Evolutionary conservation across 108 stramenopile genomes (phyloP).

Genomic region (Pseudonitzschia multiseries): DNA sequence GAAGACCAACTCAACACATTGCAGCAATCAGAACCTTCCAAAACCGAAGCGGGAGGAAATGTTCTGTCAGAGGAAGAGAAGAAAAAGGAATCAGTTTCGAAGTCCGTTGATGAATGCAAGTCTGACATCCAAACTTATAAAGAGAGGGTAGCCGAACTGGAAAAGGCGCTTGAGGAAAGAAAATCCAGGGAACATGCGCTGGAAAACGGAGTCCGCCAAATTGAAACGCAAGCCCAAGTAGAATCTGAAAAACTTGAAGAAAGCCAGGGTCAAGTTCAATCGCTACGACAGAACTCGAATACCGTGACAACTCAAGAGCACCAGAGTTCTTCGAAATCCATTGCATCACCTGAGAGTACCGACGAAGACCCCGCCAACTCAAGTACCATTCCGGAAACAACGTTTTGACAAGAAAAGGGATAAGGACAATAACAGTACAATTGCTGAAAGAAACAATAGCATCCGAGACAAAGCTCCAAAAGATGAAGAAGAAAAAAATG

Average conservation of each 20-base stretch:
- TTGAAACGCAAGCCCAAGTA: slow-evolving; percentile 6
- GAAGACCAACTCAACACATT: slow-evolving; percentile 12
- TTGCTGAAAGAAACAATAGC: background rate
- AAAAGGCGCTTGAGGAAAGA: background rate
- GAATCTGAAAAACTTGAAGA: slow-evolving; percentile 10
- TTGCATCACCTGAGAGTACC: background rate
- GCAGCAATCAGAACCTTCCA: background rate
- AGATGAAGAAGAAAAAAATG: background rate
- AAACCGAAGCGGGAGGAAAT: background rate
- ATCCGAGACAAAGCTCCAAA: background rate
- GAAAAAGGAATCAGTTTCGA: background rate
- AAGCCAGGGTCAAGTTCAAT: slow-evolving; percentile 4
- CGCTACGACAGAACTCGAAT: background rate
- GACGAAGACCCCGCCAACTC: too few species aligned
- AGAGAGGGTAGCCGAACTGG: background rate
- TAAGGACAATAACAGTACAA: background rate
- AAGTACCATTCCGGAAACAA: background rate
- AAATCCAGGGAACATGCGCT: background rate
- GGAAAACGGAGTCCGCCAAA: background rate
- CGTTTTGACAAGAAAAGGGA: too few species aligned
- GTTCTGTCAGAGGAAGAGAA: background rate
- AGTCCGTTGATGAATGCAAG: background rate
- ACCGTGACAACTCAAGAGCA: background rate
- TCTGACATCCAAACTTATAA: background rate
- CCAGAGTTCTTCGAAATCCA: background rate